These are phyloP conservation scores for Aphanomyces cochlioides DNA, from an alignment of 352 stramenopile genomes.

Conservation along the genomic window DNA sequence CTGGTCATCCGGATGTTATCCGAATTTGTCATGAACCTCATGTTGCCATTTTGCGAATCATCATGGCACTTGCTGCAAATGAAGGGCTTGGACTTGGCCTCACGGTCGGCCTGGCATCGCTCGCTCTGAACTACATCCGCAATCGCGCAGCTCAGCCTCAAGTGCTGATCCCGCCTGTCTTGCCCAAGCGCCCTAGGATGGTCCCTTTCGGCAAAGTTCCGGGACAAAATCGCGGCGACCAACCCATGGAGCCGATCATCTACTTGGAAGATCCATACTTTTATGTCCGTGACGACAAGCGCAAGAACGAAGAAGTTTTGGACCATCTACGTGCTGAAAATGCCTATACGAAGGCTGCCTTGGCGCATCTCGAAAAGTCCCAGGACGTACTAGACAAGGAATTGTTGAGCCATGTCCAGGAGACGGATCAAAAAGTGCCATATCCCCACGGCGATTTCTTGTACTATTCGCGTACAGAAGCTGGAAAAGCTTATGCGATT, in stretches of 20 bases:
- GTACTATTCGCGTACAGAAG: conserved; percentile 87
- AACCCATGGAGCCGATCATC: conserved; percentile 87
- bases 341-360: conserved; percentile 86
- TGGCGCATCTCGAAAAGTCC: conserved; percentile 75
- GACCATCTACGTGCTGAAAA: conserved; percentile 92
- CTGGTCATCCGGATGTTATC: background rate
- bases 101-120: background rate
- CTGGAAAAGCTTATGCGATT: conserved; percentile 78
- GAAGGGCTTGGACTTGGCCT: background rate
- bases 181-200: conserved; percentile 73
- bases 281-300: conserved; percentile 92
- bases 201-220: conserved; percentile 76
- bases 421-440: conserved; percentile 80
- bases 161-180: conserved; percentile 44
- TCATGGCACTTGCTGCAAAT: background rate
- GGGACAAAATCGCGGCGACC: conserved; percentile 72
- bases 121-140: conserved; percentile 12
- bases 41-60: background rate
- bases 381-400: conserved; percentile 91
- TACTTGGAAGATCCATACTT: conserved; percentile 93
- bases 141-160: background rate
- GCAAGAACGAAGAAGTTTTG: conserved; percentile 89
- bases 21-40: background rate
- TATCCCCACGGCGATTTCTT: conserved; percentile 77
- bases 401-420: conserved; percentile 87